These are phyloP conservation scores for Globisporangium acanthophoron DNA, from an alignment of 352 stramenopile genomes.

Conservation along the genomic window DNA sequence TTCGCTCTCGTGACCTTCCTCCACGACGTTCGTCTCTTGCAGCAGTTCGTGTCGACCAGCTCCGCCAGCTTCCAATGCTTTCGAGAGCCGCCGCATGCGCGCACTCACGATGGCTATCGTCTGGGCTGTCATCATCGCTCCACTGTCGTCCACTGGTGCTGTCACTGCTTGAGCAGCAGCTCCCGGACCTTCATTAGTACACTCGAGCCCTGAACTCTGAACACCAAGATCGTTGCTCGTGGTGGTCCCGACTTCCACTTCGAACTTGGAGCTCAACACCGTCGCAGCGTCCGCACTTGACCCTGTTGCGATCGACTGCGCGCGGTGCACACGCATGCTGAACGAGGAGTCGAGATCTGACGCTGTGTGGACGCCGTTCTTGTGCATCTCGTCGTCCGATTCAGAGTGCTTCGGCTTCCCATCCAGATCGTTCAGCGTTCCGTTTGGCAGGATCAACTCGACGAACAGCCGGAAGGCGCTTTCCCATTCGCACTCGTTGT, in stretches of 20 bases:
- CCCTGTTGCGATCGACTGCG: constrained; percentile 7
- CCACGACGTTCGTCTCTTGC: constrained; percentile 6
- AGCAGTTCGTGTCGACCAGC: constrained; percentile 7
- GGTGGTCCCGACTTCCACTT: not conserved
- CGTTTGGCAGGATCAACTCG: constrained; percentile 37
- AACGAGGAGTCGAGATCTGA: constrained; percentile 1
- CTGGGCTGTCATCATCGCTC: not conserved
- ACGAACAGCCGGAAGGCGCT: constrained; percentile 42
- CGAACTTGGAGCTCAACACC: not conserved
- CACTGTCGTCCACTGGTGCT: not conserved
- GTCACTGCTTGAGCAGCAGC: not conserved
- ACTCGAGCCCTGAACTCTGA: not conserved
- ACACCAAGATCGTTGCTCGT: not conserved
- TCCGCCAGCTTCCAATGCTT: not conserved
- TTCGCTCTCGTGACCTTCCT: constrained; percentile 6
- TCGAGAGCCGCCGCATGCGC: constrained; percentile 3
- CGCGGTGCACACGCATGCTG: constrained; percentile 1
- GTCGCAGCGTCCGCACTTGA: not conserved
- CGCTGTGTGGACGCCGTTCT: not conserved
- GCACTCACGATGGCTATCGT: not conserved
- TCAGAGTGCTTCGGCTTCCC: constrained; percentile 3
- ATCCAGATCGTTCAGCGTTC: constrained; percentile 23
- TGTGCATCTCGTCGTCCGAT: not conserved
- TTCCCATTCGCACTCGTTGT: constrained; percentile 26
- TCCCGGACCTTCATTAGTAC: not conserved